A percentile compares a stretch with the other conserved stretches of the same genome.
Evolutionary conservation across 1,284 basidiomycete species (phyloP).

Genomic region (Trichosporon coremiiforme): DNA sequence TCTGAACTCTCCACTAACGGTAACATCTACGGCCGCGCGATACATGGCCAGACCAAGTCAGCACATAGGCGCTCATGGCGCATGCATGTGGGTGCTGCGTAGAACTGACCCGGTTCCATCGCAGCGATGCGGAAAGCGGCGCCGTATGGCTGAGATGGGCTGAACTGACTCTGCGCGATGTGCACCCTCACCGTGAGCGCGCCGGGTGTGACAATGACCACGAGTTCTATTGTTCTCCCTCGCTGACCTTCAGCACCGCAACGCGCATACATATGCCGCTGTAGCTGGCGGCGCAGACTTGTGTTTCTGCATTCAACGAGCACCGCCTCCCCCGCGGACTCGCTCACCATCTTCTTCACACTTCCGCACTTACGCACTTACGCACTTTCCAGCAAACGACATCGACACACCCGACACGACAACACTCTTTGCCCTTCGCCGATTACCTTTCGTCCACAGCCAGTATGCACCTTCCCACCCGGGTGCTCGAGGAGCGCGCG

Average conservation of each 20-base stretch:
- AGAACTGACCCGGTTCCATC: neutral
- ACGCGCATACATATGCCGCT: slow-evolving; percentile 2
- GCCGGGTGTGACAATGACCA: neutral
- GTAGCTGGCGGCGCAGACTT: neutral
- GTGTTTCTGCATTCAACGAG: neutral
- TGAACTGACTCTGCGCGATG: neutral
- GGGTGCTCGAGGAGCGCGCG: neutral
- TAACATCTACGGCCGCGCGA: neutral
- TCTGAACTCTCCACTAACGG: neutral
- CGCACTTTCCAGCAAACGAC: neutral
- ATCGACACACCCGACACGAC: neutral
- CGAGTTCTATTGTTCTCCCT: neutral
- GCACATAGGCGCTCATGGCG: neutral
- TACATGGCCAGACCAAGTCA: neutral
- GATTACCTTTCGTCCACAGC: neutral
- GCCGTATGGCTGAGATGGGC: neutral
- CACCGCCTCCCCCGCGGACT: slow-evolving; percentile 12
- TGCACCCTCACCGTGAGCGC: too few species aligned
- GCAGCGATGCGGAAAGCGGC: neutral
- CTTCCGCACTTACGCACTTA: too few species aligned
- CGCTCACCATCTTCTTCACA: neutral
- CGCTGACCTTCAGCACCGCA: neutral
- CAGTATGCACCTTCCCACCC: neutral
- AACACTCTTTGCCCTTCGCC: neutral
- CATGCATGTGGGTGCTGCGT: neutral